Percentiles rank a stretch among this genome's conserved stretches.
Evolutionary conservation across 2,329 filamentous ascomycete species (phyloP).

Genomic region (Monilinia fructigena): DNA sequence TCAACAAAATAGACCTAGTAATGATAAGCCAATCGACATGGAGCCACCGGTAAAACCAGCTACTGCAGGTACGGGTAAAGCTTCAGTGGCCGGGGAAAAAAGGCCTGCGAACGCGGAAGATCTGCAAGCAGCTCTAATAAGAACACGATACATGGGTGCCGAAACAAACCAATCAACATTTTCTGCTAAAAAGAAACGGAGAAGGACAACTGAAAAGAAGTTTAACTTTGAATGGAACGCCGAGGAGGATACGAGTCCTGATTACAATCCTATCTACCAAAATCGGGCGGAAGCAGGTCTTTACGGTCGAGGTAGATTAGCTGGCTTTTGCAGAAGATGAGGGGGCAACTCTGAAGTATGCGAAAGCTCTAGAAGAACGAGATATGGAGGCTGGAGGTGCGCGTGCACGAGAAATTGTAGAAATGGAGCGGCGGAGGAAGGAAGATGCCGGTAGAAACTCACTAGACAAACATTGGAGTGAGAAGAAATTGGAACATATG

Average conservation of each 20-base stretch:
- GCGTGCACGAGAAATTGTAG: conserved; percentile 76
- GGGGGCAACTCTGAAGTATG: conserved; percentile 55
- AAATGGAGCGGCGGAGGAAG: conserved; percentile 76
- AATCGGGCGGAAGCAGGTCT: conserved; percentile 65
- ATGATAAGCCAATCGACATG: conserved; percentile 26
- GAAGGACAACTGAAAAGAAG: conserved; percentile 89
- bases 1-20: conserved; percentile 26
- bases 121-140: conserved; percentile 70
- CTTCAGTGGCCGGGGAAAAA: conserved; percentile 42
- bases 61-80: conserved; percentile 34
- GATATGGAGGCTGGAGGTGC: conserved; percentile 74
- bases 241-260: conserved; percentile 85
- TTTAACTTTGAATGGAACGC: conserved; percentile 99
- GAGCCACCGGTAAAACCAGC: conserved; percentile 37
- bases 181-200: conserved; percentile 92
- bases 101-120: conserved; percentile 49
- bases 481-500: conserved; percentile 92
- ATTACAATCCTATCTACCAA: conserved; percentile 80
- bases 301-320: conserved; percentile 65
- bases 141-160: conserved; percentile 86
- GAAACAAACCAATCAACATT: conserved; percentile 86
- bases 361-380: conserved; percentile 68
- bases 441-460: conserved; percentile 72
- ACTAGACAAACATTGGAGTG: conserved; percentile 91
- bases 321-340: conserved; percentile 66